phyloP scores from a whole-genome alignment of 2,329 filamentous ascomycete genomes.

The Decorospora gaudefroyi region DNA sequence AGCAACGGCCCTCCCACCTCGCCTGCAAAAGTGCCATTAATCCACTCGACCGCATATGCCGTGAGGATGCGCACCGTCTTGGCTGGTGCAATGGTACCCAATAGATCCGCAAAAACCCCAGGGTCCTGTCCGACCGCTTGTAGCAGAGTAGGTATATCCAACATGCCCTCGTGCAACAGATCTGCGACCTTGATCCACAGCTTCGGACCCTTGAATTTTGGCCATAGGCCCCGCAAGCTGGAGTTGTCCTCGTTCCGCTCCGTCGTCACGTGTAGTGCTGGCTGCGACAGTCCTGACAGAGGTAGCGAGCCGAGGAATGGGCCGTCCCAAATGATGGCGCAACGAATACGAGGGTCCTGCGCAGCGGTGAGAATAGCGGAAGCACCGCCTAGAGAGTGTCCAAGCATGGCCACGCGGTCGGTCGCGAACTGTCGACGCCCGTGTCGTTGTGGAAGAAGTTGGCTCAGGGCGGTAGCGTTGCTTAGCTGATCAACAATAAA shows the following conservation, averaged over 20 bases:
- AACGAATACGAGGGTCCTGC: slow-evolving; percentile 25
- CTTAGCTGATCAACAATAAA: slow-evolving; percentile 32
- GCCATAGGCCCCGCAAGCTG: slow-evolving; percentile 19
- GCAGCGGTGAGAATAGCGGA: slow-evolving; percentile 21
- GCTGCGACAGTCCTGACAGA: slow-evolving; percentile 21
- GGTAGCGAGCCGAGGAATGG: slow-evolving; percentile 20
- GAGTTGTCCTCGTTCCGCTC: slow-evolving; percentile 15
- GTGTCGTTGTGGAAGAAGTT: slow-evolving; percentile 21
- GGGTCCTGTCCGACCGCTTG: background rate
- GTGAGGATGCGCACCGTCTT: slow-evolving; percentile 14
- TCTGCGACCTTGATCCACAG: slow-evolving; percentile 27
- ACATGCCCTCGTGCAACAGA: slow-evolving; percentile 23
- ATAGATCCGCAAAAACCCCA: background rate
- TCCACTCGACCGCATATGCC: slow-evolving; percentile 24
- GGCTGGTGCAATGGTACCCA: background rate
- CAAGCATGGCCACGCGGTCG: slow-evolving; percentile 23
- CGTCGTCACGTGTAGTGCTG: slow-evolving; percentile 25
- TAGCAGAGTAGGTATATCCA: background rate
- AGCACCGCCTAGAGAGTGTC: slow-evolving; percentile 30
- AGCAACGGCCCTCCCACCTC: slow-evolving; percentile 23
- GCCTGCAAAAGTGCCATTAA: slow-evolving; percentile 22
- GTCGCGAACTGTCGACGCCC: slow-evolving; percentile 15
- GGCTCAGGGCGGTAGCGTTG: slow-evolving; percentile 26
- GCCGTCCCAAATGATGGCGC: slow-evolving; percentile 24
- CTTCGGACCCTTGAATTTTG: slow-evolving; percentile 30